Evolutionary conservation across 2,329 filamentous ascomycete genomes (phyloP), one percentile per base, ranked within the genome.

Genomic region (Paecilomyces fulvus): DNA sequence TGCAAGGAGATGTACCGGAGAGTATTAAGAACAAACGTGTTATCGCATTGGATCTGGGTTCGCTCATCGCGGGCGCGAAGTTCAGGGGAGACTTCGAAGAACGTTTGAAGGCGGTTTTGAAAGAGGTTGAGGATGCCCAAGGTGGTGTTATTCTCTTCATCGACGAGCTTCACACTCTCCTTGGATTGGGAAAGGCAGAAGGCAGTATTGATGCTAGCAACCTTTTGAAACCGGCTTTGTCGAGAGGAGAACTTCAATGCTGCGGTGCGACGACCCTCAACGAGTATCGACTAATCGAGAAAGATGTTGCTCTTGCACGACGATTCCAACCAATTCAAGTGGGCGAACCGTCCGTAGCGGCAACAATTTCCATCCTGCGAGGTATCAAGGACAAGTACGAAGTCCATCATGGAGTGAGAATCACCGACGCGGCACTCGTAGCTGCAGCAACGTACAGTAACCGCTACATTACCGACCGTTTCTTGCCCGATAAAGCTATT

Each of bases 301-400:
- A 97, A 73, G 94, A 97, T 67, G 92, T 92, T 28, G 94, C 94
- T 0, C 77, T 99, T 20, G 94, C 94, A 8, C 81, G 94, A 63
- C 83, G 94, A 58, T 97, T 99, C 71, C 94, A 99, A 67, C 92
- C 94, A 0, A 96, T 99, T 56, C 74, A 90, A 33, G 91, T 99
- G n/a, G 89, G 86, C 58, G 94, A 99, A 66, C 94, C 94, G 0
- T 87, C 84, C 0, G 92, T 97, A 0, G 85, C 90, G 63, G 92
- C 96, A 63, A 96, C 94, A 0, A 92, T 99, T 59, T 96, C 90
- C 53, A 97, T 99, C 56, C 78, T 99, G 0, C 85, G 94, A 67
- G 94, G 92, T 52, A 96, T 99, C 77, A 97, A 97, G 69, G 92
- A 97, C 67, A 90, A 91, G 63, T 99, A 99, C 67, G 94, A 97